Evolutionary conservation across 768 basidiomycete genomes (phyloP), one percentile per base, ranked within the genome.

Genomic region (Mrakia gelida): DNA sequence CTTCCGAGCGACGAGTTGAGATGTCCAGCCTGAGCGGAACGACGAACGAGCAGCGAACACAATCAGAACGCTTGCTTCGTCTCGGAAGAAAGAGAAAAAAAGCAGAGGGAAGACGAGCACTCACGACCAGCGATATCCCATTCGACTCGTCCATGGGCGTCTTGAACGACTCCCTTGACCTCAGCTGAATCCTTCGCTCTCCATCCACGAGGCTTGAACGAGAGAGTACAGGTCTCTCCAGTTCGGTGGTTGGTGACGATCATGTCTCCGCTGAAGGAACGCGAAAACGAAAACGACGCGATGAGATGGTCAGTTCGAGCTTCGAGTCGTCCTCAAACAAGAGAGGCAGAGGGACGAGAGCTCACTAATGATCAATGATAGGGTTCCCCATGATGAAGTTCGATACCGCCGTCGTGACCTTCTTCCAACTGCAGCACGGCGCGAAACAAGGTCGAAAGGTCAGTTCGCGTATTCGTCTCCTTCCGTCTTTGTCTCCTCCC

Each of bases 141-240:
- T 0, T 88, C 89, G 43, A 90, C 86, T 30, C 88, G 85, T 15
- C 92, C 94, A 0, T 85, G 80, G 1, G 88, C 83, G 82, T 93
- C 91, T 78, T 88, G 84, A 30, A 98, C 94, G 59, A 89, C 88
- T 0, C 95, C 96, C 2, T 91, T 92, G 82, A 98, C 95, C 84
- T 98, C 96, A 81, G 88, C 94, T 0, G 95, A 94, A 79, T 96
- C 92, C 81, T 89, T 92, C 13, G 92, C 94, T 75, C 94, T 87
- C 95, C 95, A 98, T 3, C 94, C 94, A 76, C 95, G 89, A 3
- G 95, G 95, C 85, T 98, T 98, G 87, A 98, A 98, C 3, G 94
- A 95, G 32, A 98, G 86, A 0, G 92, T 87, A 80, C 94, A 97
- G 70, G 88, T 89, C 81, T 98, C 95, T 11, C 90, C 89, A 0